Base-by-base conservation (phyloP, 441 rosid species). In the Dalechampia spathulata region DNA sequence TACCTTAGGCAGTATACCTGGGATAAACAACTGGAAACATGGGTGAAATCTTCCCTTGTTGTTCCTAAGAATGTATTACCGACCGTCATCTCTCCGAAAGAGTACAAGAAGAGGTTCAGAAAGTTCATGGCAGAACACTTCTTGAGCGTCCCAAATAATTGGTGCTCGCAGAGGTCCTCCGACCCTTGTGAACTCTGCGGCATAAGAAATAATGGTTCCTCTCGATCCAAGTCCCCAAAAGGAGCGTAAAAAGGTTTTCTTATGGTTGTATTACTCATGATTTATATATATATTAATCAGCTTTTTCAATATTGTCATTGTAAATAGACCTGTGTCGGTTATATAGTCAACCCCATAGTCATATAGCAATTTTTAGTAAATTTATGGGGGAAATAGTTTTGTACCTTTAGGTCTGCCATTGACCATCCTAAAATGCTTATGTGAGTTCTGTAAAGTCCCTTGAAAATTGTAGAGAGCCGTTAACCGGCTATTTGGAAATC, bases 11-110 rank as follows among this genome's bases (percentile, higher is more conserved):
- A 94, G 74, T 93, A 87, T 70, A 93, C 99, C 8, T 92, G 85
- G 97, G 99, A 92, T 79, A 92, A 92, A 65, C 97, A 89, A 32
- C 66, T 89, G 7, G 99, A 94, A 74, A 90, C 99, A 13, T 90
- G 95, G 97, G 99, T 86, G 23, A 94, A 94, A 75, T 75, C 94
- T 49, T 90, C 99, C 1, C 78, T 93, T 21, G 91, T 80, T 51
- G 87, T 83, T 20, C 95, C 99, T 0, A 87, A 66, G 77, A 94
- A 94, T 50, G 65, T 77, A 17, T 69, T 68, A 64, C 99, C 99
- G 0, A 94, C 99, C 5, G 87, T 94, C 16, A 86, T 94, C 44
- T 87, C 96, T 62, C 98, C 99, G 0, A 84, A 47, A 48, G 98
- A 94, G 61, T 94, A 94, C 76, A 94, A 94, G 82, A 85, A 82